phyloP scores from a whole-genome alignment of 2,329 filamentous ascomycete genomes.

The Ilyonectria sp. region DNA sequence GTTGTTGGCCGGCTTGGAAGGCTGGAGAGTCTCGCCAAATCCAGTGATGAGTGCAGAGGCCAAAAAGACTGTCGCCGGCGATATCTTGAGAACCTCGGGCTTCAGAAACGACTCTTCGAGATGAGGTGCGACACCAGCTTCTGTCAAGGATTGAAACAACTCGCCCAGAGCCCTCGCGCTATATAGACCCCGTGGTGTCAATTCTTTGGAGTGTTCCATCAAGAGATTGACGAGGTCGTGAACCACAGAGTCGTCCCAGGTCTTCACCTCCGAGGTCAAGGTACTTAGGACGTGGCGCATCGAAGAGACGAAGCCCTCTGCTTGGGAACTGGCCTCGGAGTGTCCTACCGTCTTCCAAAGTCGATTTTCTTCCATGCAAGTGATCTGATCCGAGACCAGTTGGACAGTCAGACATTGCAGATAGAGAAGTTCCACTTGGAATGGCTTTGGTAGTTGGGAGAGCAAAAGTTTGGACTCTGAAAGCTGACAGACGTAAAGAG shows the following conservation, averaged over 20 bases:
- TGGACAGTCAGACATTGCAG: slow-evolving; percentile 66
- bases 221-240: slow-evolving; percentile 61
- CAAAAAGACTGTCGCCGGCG: slow-evolving; percentile 62
- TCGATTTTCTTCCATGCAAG: slow-evolving; percentile 58
- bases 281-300: slow-evolving; percentile 56
- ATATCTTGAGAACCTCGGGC: slow-evolving; percentile 63
- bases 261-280: slow-evolving; percentile 51
- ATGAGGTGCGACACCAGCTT: slow-evolving; percentile 59
- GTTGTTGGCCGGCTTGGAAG: slow-evolving; percentile 65
- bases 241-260: slow-evolving; percentile 60
- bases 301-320: slow-evolving; percentile 61
- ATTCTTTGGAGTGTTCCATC: slow-evolving; percentile 58
- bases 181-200: slow-evolving; percentile 65
- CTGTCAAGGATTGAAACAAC: slow-evolving; percentile 63
- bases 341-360: slow-evolving; percentile 63
- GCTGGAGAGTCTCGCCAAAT: slow-evolving; percentile 64
- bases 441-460: slow-evolving; percentile 56
- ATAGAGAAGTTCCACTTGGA: slow-evolving; percentile 66
- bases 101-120: slow-evolving; percentile 65
- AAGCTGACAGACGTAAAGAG: slow-evolving; percentile 77
- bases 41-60: slow-evolving; percentile 67
- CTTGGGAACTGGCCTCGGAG: slow-evolving; percentile 54
- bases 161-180: slow-evolving; percentile 67
- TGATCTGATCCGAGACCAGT: slow-evolving; percentile 69
- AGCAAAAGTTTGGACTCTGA: slow-evolving; percentile 61